Conservation (phyloP, 352 stramenopile species). For the Peronospora belbahrii region DNA sequence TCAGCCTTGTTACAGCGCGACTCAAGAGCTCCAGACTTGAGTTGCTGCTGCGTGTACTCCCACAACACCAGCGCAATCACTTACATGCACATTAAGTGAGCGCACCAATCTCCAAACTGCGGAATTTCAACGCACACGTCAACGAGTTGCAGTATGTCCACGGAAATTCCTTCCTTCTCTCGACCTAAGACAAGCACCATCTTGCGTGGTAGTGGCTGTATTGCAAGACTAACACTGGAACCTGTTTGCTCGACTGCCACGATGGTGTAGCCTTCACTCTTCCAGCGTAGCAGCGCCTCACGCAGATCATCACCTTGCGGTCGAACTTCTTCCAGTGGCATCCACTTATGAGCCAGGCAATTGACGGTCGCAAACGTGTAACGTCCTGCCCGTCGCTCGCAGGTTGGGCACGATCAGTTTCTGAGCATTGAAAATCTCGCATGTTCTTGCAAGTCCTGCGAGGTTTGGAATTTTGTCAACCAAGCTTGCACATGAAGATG, state of each 20-base stretch:
- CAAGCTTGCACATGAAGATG: slow-evolving; percentile 74
- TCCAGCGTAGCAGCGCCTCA: slow-evolving; percentile 44
- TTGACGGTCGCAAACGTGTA: slow-evolving; percentile 87
- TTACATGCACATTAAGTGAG: slow-evolving; percentile 97
- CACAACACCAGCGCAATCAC: slow-evolving; percentile 91
- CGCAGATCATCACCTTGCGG: slow-evolving; percentile 34
- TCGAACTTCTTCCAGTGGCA: slow-evolving; percentile 89
- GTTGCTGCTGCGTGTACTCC: slow-evolving; percentile 92
- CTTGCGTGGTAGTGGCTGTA: slow-evolving; percentile 82
- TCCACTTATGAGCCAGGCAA: slow-evolving; percentile 92
- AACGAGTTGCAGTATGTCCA: slow-evolving; percentile 91
- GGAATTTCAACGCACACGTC: slow-evolving; percentile 97
- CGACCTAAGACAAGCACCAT: slow-evolving; percentile 93
- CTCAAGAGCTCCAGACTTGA: slow-evolving; percentile 23
- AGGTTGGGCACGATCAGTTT: slow-evolving; percentile 87
- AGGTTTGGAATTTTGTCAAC: slow-evolving; percentile 95
- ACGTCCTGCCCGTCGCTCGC: slow-evolving; percentile 72
- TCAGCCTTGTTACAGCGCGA: too few relatives aligned
- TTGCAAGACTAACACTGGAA: slow-evolving; percentile 82
- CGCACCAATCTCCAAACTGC: slow-evolving; percentile 94
- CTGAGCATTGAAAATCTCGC: slow-evolving; percentile 92
- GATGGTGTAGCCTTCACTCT: slow-evolving; percentile 86
- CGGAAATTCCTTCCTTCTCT: slow-evolving; percentile 95
- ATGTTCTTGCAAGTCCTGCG: slow-evolving; percentile 88
- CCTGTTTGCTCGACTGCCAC: slow-evolving; percentile 93